A percentile compares a stretch with the other conserved stretches of the same genome.
Evolutionary conservation across 139 green algal species (phyloP).

Genomic region (Gonium pectorale): DNA sequence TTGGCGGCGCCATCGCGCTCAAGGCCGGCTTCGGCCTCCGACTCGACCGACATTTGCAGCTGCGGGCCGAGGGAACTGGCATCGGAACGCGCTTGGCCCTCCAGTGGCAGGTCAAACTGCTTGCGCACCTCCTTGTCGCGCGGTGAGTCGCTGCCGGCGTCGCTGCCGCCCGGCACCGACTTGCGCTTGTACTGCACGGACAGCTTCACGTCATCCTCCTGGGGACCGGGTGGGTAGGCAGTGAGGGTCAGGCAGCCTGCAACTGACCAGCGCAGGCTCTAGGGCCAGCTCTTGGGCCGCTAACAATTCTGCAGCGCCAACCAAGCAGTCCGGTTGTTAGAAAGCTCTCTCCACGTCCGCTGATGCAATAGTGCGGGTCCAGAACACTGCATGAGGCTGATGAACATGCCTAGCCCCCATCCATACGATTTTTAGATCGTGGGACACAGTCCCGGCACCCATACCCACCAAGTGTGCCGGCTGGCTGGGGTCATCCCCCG

Average conservation of each 20-base stretch:
- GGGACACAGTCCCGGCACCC: no score
- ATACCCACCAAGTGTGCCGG: background rate
- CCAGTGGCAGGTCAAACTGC: background rate
- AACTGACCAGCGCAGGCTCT: no score
- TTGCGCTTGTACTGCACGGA: slow-evolving; percentile 4
- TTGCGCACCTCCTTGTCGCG: background rate
- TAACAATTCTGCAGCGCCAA: no score
- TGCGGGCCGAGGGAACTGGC: background rate
- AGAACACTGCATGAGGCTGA: no score
- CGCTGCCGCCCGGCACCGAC: slow-evolving; percentile 16
- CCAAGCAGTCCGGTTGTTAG: no score
- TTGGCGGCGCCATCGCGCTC: background rate
- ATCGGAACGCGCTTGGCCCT: background rate
- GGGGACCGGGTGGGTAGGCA: no score
- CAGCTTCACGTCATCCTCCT: slow-evolving; percentile 25
- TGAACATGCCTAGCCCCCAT: no score
- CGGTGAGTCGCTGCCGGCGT: background rate
- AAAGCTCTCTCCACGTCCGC: no score
- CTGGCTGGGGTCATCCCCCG: background rate
- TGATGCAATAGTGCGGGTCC: no score
- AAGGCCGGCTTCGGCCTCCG: background rate
- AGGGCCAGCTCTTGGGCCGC: no score
- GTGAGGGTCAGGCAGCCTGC: no score
- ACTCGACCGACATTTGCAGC: background rate
- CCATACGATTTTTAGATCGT: no score